These are phyloP conservation scores for Dimargaris cristalligena DNA, from an alignment of 192 early-diverging fungal species.

Conservation along the genomic window DNA sequence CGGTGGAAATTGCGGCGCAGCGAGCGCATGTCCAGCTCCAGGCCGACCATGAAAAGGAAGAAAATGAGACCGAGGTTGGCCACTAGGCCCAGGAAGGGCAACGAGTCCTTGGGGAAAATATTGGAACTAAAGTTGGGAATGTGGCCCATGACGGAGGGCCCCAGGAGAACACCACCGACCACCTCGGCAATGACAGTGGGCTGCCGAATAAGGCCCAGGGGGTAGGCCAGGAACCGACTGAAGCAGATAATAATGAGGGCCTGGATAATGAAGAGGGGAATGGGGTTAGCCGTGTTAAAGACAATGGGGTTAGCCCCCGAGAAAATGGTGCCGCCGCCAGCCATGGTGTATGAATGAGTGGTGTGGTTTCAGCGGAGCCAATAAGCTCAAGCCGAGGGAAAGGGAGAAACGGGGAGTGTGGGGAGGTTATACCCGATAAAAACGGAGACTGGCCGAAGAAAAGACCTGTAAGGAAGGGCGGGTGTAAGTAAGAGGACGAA, in stretches of 20 bases:
- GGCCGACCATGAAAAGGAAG: constrained; percentile 75
- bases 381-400: no score
- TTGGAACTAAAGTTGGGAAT: constrained; percentile 43
- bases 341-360: no score
- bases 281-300: constrained; percentile 31
- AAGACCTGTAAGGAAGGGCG: no score
- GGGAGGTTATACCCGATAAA: no score
- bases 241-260: constrained; percentile 49
- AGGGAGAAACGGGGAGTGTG: no score
- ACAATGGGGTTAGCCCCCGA: constrained; percentile 44
- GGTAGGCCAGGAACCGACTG: constrained; percentile 46
- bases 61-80: constrained; percentile 80
- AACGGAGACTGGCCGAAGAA: no score
- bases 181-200: constrained; percentile 87
- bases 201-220: constrained; percentile 46
- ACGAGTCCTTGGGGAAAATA: constrained; percentile 56
- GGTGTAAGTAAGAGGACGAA: no score
- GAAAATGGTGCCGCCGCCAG: constrained; percentile 27
- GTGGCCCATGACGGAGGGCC: constrained; percentile 67
- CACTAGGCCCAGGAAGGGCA: constrained; percentile 53
- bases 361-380: no score
- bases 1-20: constrained; percentile 35
- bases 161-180: constrained; percentile 74
- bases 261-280: constrained; percentile 63
- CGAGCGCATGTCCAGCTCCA: constrained; percentile 58